Base-by-base conservation (phyloP, 257 asterid species). In the Cynanchum wilfordii region DNA sequence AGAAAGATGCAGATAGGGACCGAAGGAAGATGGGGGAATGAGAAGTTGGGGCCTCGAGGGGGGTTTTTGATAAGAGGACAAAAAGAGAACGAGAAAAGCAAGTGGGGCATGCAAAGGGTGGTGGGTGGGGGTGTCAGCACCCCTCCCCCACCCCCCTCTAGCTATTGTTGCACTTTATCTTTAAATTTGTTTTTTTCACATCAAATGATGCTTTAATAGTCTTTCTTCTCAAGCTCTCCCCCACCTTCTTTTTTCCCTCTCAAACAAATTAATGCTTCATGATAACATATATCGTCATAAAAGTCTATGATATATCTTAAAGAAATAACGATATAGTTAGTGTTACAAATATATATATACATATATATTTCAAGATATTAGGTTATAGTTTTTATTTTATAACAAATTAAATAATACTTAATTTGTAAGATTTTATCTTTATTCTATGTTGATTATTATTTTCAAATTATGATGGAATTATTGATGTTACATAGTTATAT, bases 11-110 rank as follows among this genome's bases (percentile, higher is more conserved):
- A 65, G 75, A 78, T 50, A 58, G 76, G 76, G 59, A 70, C n/a
- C 65, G 78, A 74, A 69, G 82, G 77, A 38, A 25, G 42, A 56
- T 22, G 67, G 76, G 73, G 29, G 66, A 33, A 69, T 51, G 81
- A 71, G 77, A 84, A 51, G 73, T 10, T 63, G 68, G 81, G 67
- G 52, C 16, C 42, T 62, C 20, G 33, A 29, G 71, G 5, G 72
- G 80, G 86, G 84, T 70, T 80, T 78, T 82, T 84, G 82, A 84
- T 84, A 81, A 82, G 87, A 83, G 83, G 79, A 89, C 89, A 90
- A 86, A 85, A 86, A 90, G 87, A 79, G 79, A 50, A 57, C 66
- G 40, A 40, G 73, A 80, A 80, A 80, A 80, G 85, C 81, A 75
- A 76, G 83, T 71, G 69, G 73, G 73, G 75, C 76, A 56, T 38